Base-by-base conservation (phyloP, 495 filamentous ascomycete genomes). In the Hamigera avellanea region DNA sequence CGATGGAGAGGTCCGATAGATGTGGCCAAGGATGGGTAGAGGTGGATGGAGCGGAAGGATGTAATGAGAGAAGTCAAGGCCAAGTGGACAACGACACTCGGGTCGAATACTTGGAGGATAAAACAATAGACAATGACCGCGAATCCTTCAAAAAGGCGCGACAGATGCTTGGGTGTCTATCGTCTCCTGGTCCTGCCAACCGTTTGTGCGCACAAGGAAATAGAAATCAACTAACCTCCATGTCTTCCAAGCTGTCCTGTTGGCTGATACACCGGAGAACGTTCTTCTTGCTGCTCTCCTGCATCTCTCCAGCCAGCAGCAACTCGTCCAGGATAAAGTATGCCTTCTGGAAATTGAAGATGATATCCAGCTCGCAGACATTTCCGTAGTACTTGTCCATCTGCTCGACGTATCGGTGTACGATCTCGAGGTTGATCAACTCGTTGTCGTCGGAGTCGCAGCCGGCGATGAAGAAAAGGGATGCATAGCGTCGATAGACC, bases 341-440 rank as follows among this genome's bases (percentile, higher is more conserved):
- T 37, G 93, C 91, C 66, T 96, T 96, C 56, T 95, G 91, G 59
- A 96, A 96, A 61, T 96, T 96, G 73, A 99, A 99, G 52, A 96
- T 95, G 54, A 98, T 91, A 52, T 98, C 91, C 46, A 98, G 69
- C 68, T 99, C 93, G 76, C 91, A 99, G 40, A 99, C 91, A 62
- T 99, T 99, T 58, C 91, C 91, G 56, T 99, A 99, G 70, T 96
- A 99, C 58, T 96, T 99, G 72, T 99, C 91, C 91, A 96, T 99
- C 66, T 96, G 91, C 60, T 99, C 91, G 33, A 96, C 91, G 58
- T 95, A 96, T 48, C 91, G 85, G 63, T 99, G 91, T 33, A 99
- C 89, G 55, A 96, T 86, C 59, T 99, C 91, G 45, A 99, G 81
- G 21, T 85, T 94, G 57, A 96, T 95, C 59, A 99, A 67, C 54